A percentile compares a stretch with the other conserved stretches of the same genome.
Evolutionary conservation across 352 stramenopile genomes (phyloP).

Genomic region (Albugo laibachii): DNA sequence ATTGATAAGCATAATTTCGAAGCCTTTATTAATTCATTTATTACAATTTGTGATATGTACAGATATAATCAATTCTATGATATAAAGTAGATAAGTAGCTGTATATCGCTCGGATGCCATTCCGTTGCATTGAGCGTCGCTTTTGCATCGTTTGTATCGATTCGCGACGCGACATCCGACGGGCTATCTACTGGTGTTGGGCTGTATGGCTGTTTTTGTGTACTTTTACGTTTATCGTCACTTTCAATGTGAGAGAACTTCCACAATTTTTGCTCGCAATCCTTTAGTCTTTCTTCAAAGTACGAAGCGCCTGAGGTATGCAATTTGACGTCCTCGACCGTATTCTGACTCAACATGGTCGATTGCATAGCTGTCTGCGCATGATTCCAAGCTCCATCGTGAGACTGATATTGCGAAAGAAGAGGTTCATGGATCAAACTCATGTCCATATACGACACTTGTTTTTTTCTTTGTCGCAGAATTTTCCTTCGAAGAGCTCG

Average conservation of each 20-base stretch:
- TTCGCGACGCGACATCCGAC: background rate
- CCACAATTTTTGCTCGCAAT: background rate
- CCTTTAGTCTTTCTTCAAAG: background rate
- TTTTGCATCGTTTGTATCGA: background rate
- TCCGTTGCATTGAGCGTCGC: background rate
- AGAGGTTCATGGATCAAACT: background rate
- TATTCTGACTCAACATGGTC: background rate
- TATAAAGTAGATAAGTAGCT: conserved; percentile 57
- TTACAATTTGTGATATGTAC: too few relatives aligned
- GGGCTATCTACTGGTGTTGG: background rate
- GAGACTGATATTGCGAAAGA: background rate
- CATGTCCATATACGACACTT: background rate
- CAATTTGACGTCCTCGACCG: background rate
- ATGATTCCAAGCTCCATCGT: background rate
- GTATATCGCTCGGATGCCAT: conserved; percentile 31
- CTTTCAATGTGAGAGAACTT: background rate
- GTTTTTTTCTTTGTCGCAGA: conserved; percentile 9
- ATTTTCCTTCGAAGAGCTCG: conserved; percentile 33
- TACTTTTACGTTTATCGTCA: background rate
- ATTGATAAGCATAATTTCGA: too few relatives aligned
- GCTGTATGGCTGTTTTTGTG: background rate
- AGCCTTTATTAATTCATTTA: too few relatives aligned
- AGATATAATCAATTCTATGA: too few relatives aligned
- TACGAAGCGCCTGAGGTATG: background rate
- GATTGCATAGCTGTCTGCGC: background rate